Evolutionary conservation across 805 yeast species (phyloP), one percentile per base, ranked within the genome.

Genomic region (Wickerhamomyces rabaulensis): DNA sequence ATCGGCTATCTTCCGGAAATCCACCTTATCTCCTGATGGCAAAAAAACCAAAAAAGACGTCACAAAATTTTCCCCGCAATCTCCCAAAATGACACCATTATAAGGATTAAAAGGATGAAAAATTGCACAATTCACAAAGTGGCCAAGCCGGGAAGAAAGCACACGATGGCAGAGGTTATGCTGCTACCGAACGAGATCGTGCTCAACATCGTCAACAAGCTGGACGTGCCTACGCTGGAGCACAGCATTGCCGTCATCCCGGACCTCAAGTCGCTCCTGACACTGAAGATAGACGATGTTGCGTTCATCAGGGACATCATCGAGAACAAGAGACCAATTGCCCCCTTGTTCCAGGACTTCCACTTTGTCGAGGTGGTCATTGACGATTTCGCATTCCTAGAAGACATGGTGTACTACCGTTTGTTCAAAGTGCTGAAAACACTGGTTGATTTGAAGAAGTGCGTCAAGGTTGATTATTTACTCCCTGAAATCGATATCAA

Each of bases 291-390:
- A 20, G 29, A 39, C 36, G 10, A 19, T 6, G 36, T 33, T 16
- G 17, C 19, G n/a, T 19, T 31, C 21, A 35, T 53, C 9, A 50
- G 45, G 21, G 49, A 51, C 13, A 47, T 56, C 23, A 42, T 49
- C 33, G 20, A 25, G 9, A 39, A 45, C 19, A 39, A 42, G 9
- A 27, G 45, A 13, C 35, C 45, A 2, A 33, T 56, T 6, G 44
- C 44, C 31, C 22, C 39, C 1, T 20, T 52, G n/a, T 41, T 56
- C 39, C 27, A 36, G n/a, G 39, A 46, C 6, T 55, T 50, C 37
- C 54, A 50, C 26, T 55, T 54, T 41, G 48, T 47, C 27, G 44
- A 56, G 15, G 15, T 56, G 12, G 44, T 42, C 6, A 49, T 56
- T 42, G 39, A 41, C 19, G 21, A 47, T 46, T 16, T 16, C 26